Evolutionary conservation across 2,329 filamentous ascomycete species (phyloP), one percentile per base, ranked within the genome.

Genomic region (Neoascochyta sp.): DNA sequence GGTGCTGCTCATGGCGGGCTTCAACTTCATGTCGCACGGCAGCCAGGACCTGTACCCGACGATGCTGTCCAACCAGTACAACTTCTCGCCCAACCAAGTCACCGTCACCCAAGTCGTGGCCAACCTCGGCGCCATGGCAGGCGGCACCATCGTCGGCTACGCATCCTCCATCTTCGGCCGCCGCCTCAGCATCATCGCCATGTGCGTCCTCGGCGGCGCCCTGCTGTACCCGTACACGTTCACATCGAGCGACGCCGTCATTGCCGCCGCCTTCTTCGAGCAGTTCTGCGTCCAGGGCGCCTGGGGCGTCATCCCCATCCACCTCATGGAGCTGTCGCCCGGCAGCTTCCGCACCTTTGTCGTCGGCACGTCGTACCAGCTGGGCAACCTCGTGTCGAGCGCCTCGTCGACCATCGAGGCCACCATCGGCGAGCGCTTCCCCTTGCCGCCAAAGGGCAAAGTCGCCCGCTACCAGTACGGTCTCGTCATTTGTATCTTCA

Each of bases 11-110:
- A 93, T 93, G 86, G 82, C 86, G 2, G 86, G 86, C 4, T 92
- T 94, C 70, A 94, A 93, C 65, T 93, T 92, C 57, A 88, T 92
- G 83, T 84, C 80, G 11, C 85, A 89, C 55, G 84, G 84, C 31
- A 83, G 78, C 13, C 79, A 83, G 50, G 77, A 82, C 58, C 60
- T 80, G 2, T 81, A 79, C 42, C 75, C 74, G 0, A 78, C 75
- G 3, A 74, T 80, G 67, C 54, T 79, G 9, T 49, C 65, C 62
- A 84, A 73, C 42, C 70, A 78, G 46, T 77, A 72, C 57, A 62
- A 67, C 31, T 78, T 79, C 61, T 68, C 65, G 7, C 32, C 63
- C 16, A 63, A 70, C 35, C 60, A 52, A 3, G 66, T 71, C 4
- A 72, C 69, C 2, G 62, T 72, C 4, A 71, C 68, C 2, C 68